These are phyloP conservation scores for Taphrina betulina DNA, from an alignment of 1,139 yeast species.

Conservation along the genomic window DNA sequence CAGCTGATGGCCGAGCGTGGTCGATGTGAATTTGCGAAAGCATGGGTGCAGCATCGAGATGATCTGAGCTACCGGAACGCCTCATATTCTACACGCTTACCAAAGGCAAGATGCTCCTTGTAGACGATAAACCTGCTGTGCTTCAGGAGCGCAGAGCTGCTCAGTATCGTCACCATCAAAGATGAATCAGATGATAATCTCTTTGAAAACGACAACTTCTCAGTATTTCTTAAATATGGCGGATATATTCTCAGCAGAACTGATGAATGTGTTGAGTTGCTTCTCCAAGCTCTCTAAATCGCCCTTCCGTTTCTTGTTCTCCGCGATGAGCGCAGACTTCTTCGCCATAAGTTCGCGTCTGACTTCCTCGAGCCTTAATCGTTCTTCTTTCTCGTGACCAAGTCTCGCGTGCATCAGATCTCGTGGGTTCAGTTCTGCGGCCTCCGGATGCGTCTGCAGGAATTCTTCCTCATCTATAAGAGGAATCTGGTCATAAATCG, in stretches of 20 bases:
- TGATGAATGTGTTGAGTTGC: slow-evolving; percentile 40
- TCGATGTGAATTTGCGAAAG: no score
- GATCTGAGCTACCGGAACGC: no score
- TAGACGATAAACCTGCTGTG: no score
- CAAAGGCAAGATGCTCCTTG: no score
- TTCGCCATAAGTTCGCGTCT: slow-evolving; percentile 40
- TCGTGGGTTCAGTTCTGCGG: slow-evolving; percentile 38
- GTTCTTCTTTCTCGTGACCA: slow-evolving; percentile 41
- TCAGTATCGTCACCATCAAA: no score
- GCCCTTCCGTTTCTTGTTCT: slow-evolving; percentile 40
- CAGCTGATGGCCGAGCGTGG: no score
- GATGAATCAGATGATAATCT: no score
- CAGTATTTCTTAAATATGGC: slow-evolving; percentile 16
- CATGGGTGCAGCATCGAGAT: no score
- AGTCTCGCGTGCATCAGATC: slow-evolving; percentile 43
- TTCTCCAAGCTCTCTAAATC: slow-evolving; percentile 40
- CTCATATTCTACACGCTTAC: no score
- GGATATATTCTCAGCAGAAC: slow-evolving; percentile 17
- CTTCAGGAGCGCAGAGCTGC: no score
- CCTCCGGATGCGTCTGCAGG: slow-evolving; percentile 41
- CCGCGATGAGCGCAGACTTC: slow-evolving; percentile 39
- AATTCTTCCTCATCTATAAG: slow-evolving; percentile 43
- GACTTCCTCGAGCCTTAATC: slow-evolving; percentile 40
- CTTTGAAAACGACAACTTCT: no score
- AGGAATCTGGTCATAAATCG: slow-evolving; percentile 42